phyloP scores from a whole-genome alignment of 1,284 basidiomycete genomes.

The Gomphus bonarii region DNA sequence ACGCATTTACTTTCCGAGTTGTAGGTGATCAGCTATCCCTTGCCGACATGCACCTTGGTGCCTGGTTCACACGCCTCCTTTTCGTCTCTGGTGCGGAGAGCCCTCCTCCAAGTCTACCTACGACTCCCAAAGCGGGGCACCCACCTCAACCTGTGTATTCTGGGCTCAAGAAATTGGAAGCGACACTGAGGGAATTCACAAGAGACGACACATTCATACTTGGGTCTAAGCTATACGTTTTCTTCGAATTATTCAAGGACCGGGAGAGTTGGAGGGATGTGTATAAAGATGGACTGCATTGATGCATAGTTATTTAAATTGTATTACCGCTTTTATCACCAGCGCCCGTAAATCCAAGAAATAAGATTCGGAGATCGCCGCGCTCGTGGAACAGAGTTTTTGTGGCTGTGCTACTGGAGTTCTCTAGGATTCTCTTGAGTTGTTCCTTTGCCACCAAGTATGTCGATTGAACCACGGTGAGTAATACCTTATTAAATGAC shows the following conservation, averaged over 20 bases:
- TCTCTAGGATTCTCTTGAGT: background rate
- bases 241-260: conserved; percentile 60
- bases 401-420: background rate
- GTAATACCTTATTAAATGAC: background rate
- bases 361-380: background rate
- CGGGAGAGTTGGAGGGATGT: conserved; percentile 63
- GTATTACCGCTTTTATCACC: no score
- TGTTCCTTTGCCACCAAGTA: background rate
- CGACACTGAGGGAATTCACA: background rate
- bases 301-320: conserved; percentile 1
- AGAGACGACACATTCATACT: background rate
- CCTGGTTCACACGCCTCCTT: conserved; percentile 64
- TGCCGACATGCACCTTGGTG: conserved; percentile 71
- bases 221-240: conserved; percentile 40
- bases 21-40: conserved; percentile 69
- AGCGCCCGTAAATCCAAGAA: no score
- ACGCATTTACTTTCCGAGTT: conserved; percentile 3
- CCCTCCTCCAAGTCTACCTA: conserved; percentile 26
- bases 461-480: conserved; percentile 9
- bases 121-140: conserved; percentile 19
- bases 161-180: conserved; percentile 1
- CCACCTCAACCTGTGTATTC: background rate
- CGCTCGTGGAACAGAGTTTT: background rate
- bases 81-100: conserved; percentile 37
- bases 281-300: conserved; percentile 42